A percentile compares a stretch with the other conserved stretches of the same genome.
Conservation (phyloP, 768 basidiomycete species). For the Tylopilus sp. region DNA sequence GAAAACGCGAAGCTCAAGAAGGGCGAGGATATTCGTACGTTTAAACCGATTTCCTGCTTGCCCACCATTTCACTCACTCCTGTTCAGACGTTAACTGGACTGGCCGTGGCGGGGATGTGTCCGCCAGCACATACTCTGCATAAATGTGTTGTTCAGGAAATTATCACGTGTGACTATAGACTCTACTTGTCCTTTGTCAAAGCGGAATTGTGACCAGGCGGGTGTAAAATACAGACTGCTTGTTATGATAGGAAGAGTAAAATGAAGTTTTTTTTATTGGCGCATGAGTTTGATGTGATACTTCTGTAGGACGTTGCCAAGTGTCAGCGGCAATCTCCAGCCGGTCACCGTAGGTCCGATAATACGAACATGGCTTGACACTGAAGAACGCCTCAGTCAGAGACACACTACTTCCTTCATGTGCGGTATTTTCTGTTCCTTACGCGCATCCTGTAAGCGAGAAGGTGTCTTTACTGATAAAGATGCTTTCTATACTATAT, state of each 20-base stretch:
- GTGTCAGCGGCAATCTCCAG: no score
- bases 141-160: conserved; percentile 30
- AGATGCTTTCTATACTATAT: conserved; percentile 21
- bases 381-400: not conserved
- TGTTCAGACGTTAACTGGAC: conserved; percentile 94
- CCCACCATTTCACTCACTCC: conserved; percentile 1
- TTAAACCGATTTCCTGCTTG: not conserved
- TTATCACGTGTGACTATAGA: conserved; percentile 18
- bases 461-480: not conserved
- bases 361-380: no score
- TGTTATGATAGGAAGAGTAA: conserved; percentile 15
- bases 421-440: conserved; percentile 69
- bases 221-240: conserved; percentile 14
- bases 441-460: conserved; percentile 21
- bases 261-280: not conserved
- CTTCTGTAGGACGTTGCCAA: no score
- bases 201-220: conserved; percentile 11
- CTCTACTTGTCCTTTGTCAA: conserved; percentile 5
- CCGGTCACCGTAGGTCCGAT: no score
- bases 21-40: conserved; percentile 86
- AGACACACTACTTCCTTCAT: conserved; percentile 34
- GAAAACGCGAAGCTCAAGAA: conserved; percentile 80
- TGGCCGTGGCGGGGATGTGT: conserved; percentile 93
- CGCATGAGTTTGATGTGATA: no score
- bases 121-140: conserved; percentile 80